phyloP scores from a whole-genome alignment of 73 alveolate species.

The Symbiodinium natans region DNA sequence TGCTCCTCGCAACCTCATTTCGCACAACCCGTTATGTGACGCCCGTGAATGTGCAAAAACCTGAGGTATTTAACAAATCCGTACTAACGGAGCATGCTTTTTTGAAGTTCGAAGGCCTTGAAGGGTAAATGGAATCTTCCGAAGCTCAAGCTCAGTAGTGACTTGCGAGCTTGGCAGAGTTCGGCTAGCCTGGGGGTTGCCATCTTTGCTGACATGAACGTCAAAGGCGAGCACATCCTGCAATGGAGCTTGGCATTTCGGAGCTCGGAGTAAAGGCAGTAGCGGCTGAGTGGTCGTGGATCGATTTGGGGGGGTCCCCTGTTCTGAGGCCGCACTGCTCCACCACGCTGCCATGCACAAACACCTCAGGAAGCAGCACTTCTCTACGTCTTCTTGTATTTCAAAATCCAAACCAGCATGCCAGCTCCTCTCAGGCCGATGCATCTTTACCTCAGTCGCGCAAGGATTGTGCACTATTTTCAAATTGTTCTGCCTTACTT shows the following conservation, averaged over 20 bases:
- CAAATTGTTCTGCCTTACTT: too few relatives aligned
- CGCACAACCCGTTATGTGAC: too few relatives aligned
- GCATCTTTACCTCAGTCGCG: neutral
- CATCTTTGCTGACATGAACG: conserved; percentile 69
- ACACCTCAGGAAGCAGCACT: conserved; percentile 11
- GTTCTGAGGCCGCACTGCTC: conserved; percentile 44
- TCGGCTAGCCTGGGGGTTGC: conserved; percentile 57
- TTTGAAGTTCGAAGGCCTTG: too few relatives aligned
- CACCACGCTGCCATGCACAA: conserved; percentile 32
- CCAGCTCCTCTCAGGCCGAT: neutral
- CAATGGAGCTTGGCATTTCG: neutral
- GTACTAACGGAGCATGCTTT: too few relatives aligned
- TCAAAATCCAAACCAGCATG: too few relatives aligned
- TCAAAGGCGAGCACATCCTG: conserved; percentile 77
- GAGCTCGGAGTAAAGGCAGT: neutral
- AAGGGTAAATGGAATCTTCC: too few relatives aligned
- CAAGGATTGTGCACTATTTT: neutral
- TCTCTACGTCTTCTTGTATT: too few relatives aligned
- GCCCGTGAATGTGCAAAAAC: too few relatives aligned
- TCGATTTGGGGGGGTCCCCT: neutral
- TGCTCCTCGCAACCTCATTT: too few relatives aligned
- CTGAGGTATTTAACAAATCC: too few relatives aligned
- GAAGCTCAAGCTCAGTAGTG: too few relatives aligned
- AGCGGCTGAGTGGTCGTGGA: neutral
- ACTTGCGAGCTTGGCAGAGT: too few relatives aligned